Conservation (phyloP, 257 asterid genomes). For the Scutellaria baicalensis region DNA sequence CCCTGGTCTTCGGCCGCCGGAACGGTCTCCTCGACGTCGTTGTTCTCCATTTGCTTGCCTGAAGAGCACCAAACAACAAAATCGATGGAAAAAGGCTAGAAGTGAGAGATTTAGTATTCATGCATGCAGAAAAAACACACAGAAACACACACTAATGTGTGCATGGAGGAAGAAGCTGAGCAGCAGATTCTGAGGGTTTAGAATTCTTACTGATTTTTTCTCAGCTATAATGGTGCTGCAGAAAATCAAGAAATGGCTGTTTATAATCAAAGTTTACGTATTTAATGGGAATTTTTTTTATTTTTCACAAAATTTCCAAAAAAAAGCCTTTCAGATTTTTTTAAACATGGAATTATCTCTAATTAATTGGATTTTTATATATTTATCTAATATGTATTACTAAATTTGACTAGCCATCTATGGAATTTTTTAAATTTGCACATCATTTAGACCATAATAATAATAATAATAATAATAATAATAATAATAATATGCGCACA, state of each 20-base stretch:
- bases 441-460: too few relatives aligned
- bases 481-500: too few relatives aligned
- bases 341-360: too few relatives aligned
- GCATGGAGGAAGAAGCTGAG: neutral
- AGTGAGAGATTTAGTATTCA: neutral
- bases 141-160: neutral
- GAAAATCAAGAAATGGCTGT: slow-evolving; percentile 11
- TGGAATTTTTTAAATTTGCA: too few relatives aligned
- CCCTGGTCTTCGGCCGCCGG: neutral
- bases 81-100: neutral
- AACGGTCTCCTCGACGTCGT: neutral
- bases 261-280: neutral
- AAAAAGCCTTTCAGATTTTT: too few relatives aligned
- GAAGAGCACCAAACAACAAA: neutral
- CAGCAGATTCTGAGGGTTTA: slow-evolving; percentile 2
- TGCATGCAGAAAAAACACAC: slow-evolving; percentile 7
- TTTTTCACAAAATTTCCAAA: too few relatives aligned
- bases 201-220: neutral
- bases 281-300: neutral
- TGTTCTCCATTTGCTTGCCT: slow-evolving; percentile 11
- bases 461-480: too few relatives aligned
- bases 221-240: neutral
- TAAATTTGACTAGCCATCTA: too few relatives aligned
- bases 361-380: too few relatives aligned
- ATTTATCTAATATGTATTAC: too few relatives aligned